These are phyloP conservation scores for Alternaria conjuncta DNA, from an alignment of 2,329 filamentous ascomycete genomes.

Conservation along the genomic window DNA sequence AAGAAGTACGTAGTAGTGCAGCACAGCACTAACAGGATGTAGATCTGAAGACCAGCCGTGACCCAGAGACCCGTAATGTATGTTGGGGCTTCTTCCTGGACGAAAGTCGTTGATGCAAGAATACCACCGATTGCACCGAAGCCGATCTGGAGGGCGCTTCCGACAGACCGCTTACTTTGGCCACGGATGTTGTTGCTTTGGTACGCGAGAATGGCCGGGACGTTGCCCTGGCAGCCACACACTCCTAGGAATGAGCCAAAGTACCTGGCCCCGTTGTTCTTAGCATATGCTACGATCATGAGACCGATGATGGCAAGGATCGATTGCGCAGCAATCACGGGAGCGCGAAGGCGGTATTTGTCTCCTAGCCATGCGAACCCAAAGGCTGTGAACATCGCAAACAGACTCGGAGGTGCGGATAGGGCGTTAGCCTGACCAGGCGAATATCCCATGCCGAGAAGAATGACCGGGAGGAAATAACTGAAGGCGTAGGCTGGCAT, in stretches of 20 bases:
- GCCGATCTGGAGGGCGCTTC: constrained; percentile 29
- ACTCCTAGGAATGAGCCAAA: constrained; percentile 36
- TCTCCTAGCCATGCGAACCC: constrained; percentile 32
- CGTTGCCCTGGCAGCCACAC: constrained; percentile 24
- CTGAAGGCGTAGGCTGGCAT: constrained; percentile 34
- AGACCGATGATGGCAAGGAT: constrained; percentile 30
- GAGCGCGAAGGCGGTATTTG: constrained; percentile 32
- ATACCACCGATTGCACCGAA: constrained; percentile 38
- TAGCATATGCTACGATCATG: constrained; percentile 32
- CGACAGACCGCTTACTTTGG: constrained; percentile 30
- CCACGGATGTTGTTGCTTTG: constrained; percentile 35
- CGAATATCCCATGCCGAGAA: constrained; percentile 32
- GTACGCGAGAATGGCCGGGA: constrained; percentile 34
- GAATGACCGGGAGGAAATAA: constrained; percentile 38
- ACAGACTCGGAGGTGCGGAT: constrained; percentile 32
- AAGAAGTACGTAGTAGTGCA: constrained; percentile 19
- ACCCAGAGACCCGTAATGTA: constrained; percentile 32
- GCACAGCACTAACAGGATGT: constrained; percentile 18
- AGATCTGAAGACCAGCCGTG: constrained; percentile 25
- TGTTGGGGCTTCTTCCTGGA: constrained; percentile 26
- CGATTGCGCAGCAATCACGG: constrained; percentile 29
- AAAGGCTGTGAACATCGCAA: constrained; percentile 32
- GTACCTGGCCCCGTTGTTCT: constrained; percentile 31
- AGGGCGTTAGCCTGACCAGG: constrained; percentile 24
- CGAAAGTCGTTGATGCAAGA: constrained; percentile 28